A percentile compares a stretch with the other conserved stretches of the same genome.
Evolutionary conservation across 495 filamentous ascomycete species (phyloP).

Genomic region (Geoglossum glabrum): DNA sequence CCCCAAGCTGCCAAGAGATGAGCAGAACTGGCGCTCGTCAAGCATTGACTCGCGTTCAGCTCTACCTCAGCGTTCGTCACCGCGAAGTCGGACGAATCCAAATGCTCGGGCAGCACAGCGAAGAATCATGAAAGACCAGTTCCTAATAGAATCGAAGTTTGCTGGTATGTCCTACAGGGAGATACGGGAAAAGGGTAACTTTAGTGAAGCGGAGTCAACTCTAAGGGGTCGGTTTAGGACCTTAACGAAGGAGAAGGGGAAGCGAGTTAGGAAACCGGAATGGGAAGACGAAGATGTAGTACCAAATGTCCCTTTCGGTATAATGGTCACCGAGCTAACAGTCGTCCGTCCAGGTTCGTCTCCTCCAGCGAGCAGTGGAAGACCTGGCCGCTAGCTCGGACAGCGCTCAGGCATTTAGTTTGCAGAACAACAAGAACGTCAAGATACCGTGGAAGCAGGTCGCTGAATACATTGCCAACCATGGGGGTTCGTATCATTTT

Average conservation of each 20-base stretch:
- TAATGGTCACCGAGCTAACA: neutral
- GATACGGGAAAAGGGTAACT: slow-evolving; percentile 44
- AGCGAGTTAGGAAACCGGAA: slow-evolving; percentile 56
- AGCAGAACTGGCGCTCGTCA: neutral
- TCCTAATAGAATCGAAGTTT: slow-evolving; percentile 41
- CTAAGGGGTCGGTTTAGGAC: slow-evolving; percentile 62
- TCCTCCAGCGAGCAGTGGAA: slow-evolving; percentile 29
- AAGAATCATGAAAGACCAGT: slow-evolving; percentile 30
- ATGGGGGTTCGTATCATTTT: slow-evolving; percentile 69
- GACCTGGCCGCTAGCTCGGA: slow-evolving; percentile 13
- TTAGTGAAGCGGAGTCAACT: slow-evolving; percentile 70
- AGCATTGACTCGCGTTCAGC: neutral
- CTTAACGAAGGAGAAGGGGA: slow-evolving; percentile 53
- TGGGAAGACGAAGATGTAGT: slow-evolving; percentile 66
- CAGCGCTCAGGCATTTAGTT: neutral
- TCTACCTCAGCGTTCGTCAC: neutral
- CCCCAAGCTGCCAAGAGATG: neutral
- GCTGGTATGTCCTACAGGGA: slow-evolving; percentile 61
- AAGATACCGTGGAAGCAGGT: slow-evolving; percentile 74
- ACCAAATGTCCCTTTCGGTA: slow-evolving; percentile 4
- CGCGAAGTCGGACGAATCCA: neutral
- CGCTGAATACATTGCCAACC: slow-evolving; percentile 41
- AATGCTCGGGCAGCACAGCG: neutral
- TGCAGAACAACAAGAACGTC: slow-evolving; percentile 2
- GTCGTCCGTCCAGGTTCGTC: slow-evolving; percentile 19